Percentiles rank a stretch among this genome's conserved stretches.
These are phyloP conservation scores for Pythium apleroticum DNA, from an alignment of 352 stramenopile genomes.

Conservation along the genomic window DNA sequence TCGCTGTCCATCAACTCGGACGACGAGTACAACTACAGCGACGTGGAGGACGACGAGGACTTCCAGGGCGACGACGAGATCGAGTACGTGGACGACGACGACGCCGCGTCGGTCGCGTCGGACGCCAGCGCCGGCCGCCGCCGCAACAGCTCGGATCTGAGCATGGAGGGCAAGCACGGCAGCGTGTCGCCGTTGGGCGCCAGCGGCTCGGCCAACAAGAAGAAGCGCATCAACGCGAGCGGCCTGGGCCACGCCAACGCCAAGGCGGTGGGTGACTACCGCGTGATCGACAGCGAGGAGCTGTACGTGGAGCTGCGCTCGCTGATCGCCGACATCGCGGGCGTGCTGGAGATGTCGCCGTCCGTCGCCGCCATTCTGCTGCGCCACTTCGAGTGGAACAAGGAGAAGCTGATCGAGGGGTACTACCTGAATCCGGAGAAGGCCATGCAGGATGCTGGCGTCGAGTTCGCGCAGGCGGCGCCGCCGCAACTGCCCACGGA, in stretches of 20 bases:
- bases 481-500: conserved; percentile 38
- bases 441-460: conserved; percentile 51
- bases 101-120: conserved; percentile 38
- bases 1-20: conserved; percentile 59
- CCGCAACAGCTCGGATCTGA: conserved; percentile 14
- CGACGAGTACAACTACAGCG: conserved; percentile 86
- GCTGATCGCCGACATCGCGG: conserved; percentile 70
- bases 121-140: conserved; percentile 25
- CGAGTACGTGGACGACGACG: conserved; percentile 71
- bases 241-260: conserved; percentile 28
- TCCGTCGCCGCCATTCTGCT: conserved; percentile 72
- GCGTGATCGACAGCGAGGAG: conserved; percentile 83
- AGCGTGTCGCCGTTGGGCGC: conserved; percentile 41
- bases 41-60: conserved; percentile 61
- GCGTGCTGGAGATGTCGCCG: conserved; percentile 70
- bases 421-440: conserved; percentile 78
- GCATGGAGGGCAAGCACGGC: conserved; percentile 36
- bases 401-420: conserved; percentile 88
- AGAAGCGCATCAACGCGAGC: conserved; percentile 56
- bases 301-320: conserved; percentile 64
- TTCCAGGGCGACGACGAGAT: conserved; percentile 37
- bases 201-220: conserved; percentile 55
- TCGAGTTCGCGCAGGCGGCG: conserved; percentile 52
- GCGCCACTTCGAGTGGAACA: conserved; percentile 88
- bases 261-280: conserved; percentile 54